These are phyloP conservation scores for Tetraselmis chui DNA, from an alignment of 139 green algal genomes.

Conservation along the genomic window DNA sequence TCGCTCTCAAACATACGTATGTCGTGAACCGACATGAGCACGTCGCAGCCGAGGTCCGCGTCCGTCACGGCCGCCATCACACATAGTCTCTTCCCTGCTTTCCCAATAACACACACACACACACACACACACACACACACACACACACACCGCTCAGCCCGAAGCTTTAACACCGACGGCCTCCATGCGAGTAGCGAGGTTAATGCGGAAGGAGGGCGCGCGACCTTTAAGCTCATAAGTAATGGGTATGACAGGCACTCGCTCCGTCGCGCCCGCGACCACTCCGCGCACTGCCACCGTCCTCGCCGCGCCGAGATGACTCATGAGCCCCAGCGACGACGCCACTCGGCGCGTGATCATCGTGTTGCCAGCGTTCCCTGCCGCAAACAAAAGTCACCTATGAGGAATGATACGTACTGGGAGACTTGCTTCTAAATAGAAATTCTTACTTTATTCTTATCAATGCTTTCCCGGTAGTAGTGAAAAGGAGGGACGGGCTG, in stretches of 20 bases:
- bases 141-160: no score
- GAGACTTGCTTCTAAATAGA: no score
- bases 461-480: no score
- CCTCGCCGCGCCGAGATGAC: background rate
- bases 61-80: background rate
- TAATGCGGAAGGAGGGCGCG: background rate
- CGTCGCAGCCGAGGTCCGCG: background rate
- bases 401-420: no score
- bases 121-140: no score
- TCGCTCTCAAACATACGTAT: background rate
- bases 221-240: background rate
- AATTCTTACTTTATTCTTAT: no score
- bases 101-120: no score
- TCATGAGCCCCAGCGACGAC: background rate
- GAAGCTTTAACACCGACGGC: background rate
- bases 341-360: background rate
- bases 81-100: background rate
- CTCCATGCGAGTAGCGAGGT: background rate
- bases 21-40: background rate
- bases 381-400: no score
- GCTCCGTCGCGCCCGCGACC: background rate
- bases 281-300: background rate
- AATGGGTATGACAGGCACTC: background rate
- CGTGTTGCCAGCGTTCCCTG: background rate
- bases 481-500: no score